Conservation (phyloP, 2,329 filamentous ascomycete species). For the Chaetomiaceae sp. region DNA sequence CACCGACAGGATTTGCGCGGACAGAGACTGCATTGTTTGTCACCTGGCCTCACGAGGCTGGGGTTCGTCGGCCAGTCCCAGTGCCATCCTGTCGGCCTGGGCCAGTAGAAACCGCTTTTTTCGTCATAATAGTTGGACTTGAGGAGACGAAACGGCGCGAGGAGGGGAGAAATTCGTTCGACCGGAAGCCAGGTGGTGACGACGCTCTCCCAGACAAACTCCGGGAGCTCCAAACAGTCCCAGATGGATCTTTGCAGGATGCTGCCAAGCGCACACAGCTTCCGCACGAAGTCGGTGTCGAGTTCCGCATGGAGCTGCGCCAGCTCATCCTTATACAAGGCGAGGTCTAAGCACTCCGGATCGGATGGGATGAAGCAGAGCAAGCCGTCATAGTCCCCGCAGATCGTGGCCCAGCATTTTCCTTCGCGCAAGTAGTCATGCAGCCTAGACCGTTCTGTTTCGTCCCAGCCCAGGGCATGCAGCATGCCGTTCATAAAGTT, state of each 20-base stretch:
- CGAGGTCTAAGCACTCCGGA: constrained; percentile 17
- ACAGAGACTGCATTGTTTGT: constrained; percentile 19
- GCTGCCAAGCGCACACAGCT: constrained; percentile 20
- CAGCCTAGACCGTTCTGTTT: constrained; percentile 13
- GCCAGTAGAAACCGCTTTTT: constrained; percentile 11
- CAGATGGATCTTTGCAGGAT: constrained; percentile 20
- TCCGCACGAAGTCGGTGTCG: constrained; percentile 15
- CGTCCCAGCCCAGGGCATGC: constrained; percentile 19
- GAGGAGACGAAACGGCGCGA: constrained; percentile 19
- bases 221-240: constrained; percentile 20
- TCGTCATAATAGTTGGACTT: constrained; percentile 17
- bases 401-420: constrained; percentile 25
- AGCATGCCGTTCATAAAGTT: constrained; percentile 15
- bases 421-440: constrained; percentile 25
- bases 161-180: constrained; percentile 17
- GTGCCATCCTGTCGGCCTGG: constrained; percentile 14
- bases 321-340: constrained; percentile 21
- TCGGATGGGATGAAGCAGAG: constrained; percentile 21
- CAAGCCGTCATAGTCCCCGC: constrained; percentile 20
- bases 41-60: constrained; percentile 8
- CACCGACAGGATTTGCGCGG: constrained; percentile 19
- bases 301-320: constrained; percentile 20
- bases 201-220: constrained; percentile 23
- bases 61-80: constrained; percentile 25
- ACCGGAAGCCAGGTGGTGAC: constrained; percentile 13